Percentiles rank a stretch among this genome's conserved stretches.
phyloP scores from a whole-genome alignment of 768 basidiomycete species.

The Suillus spraguei region DNA sequence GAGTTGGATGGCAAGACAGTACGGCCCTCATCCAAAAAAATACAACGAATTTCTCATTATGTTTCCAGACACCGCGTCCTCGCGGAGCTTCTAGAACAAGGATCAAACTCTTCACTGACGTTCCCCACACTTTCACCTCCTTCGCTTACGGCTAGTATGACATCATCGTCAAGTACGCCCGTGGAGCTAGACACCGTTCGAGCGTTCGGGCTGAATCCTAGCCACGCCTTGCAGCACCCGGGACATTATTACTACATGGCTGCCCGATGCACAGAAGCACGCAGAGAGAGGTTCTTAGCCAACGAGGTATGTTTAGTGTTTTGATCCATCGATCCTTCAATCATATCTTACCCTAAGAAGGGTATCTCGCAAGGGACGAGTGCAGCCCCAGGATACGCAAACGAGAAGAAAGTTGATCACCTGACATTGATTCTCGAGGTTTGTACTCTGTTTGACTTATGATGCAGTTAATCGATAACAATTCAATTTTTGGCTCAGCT shows the following conservation, averaged over 20 bases:
- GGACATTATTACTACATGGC: constrained; percentile 89
- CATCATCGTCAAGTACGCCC: constrained; percentile 26
- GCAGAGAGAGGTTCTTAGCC: constrained; percentile 67
- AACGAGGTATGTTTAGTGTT: constrained; percentile 48
- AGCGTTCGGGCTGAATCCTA: constrained; percentile 74
- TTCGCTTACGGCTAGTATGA: constrained; percentile 28
- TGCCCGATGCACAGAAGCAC: constrained; percentile 79
- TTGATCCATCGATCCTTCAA: neutral
- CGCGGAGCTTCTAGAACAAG: constrained; percentile 89
- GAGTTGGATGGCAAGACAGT: constrained; percentile 97
- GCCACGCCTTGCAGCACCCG: constrained; percentile 83
- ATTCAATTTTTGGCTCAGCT: constrained; percentile 57
- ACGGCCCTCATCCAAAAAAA: constrained; percentile 29
- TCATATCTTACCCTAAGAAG: constrained; percentile 5
- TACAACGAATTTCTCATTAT: neutral
- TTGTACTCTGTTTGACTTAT: constrained; percentile 13
- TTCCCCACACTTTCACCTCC: constrained; percentile 62
- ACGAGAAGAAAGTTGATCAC: constrained; percentile 95
- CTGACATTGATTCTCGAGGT: constrained; percentile 83
- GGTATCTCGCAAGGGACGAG: constrained; percentile 36
- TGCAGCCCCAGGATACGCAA: constrained; percentile 71
- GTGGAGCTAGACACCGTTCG: constrained; percentile 63
- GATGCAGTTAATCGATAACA: constrained; percentile 5
- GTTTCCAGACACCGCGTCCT: constrained; percentile 77
- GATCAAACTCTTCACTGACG: constrained; percentile 59